phyloP scores from a whole-genome alignment of 2,329 filamentous ascomycete genomes.

The Leptographium wingfieldii region DNA sequence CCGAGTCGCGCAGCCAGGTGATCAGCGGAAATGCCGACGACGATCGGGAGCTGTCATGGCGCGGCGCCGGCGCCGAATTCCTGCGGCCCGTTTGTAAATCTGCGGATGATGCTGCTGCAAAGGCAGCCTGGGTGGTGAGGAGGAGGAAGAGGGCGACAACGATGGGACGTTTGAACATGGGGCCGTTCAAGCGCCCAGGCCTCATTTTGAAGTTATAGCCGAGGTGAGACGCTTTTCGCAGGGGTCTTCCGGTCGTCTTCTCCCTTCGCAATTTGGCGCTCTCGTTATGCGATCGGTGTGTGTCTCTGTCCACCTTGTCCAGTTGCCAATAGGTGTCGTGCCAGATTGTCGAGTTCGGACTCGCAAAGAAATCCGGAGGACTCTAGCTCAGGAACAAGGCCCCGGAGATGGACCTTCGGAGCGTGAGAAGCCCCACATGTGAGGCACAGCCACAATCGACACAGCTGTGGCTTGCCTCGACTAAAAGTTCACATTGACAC shows the following conservation, averaged over 20 bases:
- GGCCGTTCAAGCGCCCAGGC: neutral
- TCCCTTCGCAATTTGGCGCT: neutral
- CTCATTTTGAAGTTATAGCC: neutral
- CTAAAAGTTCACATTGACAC: neutral
- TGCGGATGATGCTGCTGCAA: neutral
- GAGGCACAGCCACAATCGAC: neutral
- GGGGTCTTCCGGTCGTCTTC: neutral
- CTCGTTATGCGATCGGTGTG: neutral
- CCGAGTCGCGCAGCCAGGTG: conserved; percentile 36
- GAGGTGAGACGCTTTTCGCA: neutral
- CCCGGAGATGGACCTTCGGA: neutral
- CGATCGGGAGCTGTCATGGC: neutral
- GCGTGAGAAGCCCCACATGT: neutral
- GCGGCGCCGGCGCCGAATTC: neutral
- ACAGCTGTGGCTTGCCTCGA: neutral
- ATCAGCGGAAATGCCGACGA: conserved; percentile 29
- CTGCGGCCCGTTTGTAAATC: neutral
- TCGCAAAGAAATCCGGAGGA: neutral
- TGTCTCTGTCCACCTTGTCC: neutral
- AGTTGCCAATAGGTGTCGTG: neutral
- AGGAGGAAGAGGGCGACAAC: neutral
- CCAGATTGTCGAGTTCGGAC: neutral
- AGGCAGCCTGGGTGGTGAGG: neutral
- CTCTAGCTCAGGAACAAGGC: neutral
- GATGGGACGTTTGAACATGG: neutral